Conservation (phyloP, 2,329 filamentous ascomycete species). For the Colletotrichum zoysiae region DNA sequence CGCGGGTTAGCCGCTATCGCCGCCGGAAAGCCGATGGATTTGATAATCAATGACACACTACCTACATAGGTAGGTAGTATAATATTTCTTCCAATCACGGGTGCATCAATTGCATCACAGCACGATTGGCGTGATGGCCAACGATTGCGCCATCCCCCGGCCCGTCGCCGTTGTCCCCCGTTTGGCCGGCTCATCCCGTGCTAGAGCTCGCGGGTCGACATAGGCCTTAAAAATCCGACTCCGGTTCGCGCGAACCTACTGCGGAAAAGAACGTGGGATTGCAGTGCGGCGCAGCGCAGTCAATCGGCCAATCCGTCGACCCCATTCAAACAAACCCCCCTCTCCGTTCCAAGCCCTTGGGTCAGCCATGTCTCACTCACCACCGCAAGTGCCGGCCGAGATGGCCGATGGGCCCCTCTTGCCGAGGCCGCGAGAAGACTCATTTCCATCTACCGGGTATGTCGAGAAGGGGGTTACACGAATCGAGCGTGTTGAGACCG, state of each 20-base stretch:
- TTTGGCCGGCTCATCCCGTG: no score
- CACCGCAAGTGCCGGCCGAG: background rate
- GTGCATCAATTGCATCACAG: background rate
- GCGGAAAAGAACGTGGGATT: background rate
- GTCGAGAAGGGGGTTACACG: background rate
- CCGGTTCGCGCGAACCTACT: background rate
- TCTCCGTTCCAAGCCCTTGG: conserved; percentile 8
- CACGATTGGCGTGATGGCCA: no score
- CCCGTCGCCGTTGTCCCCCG: no score
- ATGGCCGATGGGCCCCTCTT: background rate
- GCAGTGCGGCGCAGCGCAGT: background rate
- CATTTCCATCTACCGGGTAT: background rate
- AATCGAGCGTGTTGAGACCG: background rate
- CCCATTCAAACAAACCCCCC: background rate
- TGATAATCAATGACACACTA: conserved; percentile 14
- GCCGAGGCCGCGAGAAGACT: background rate
- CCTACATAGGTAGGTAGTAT: no score
- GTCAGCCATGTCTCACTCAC: conserved; percentile 6
- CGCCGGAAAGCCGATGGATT: conserved; percentile 22
- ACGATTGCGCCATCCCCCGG: background rate
- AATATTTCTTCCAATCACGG: conserved; percentile 9
- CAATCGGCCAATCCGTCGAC: background rate
- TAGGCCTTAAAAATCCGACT: background rate
- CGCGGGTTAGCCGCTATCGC: conserved; percentile 14
- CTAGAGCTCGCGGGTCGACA: no score